phyloP scores from a whole-genome alignment of 768 basidiomycete species.

The Asterophora lycoperdoides region DNA sequence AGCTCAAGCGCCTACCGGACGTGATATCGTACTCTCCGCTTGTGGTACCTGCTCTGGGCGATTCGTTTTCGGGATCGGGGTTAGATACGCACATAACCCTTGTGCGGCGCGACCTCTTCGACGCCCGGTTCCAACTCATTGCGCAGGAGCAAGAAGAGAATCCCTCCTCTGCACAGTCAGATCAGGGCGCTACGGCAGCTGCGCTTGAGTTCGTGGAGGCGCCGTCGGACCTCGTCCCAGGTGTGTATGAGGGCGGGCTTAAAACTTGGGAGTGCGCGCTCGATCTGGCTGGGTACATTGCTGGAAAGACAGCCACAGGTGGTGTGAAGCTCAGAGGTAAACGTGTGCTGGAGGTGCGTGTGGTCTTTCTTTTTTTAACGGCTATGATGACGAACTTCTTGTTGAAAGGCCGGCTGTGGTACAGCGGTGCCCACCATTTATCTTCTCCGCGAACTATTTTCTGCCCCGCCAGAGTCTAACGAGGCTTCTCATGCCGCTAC shows the following conservation, averaged over 20 bases:
- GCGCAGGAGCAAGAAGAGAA: conserved; percentile 38
- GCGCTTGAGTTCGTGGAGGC: conserved; percentile 68
- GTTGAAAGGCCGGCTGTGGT: conserved; percentile 83
- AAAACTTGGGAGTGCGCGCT: conserved; percentile 98
- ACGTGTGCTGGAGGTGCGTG: conserved; percentile 66
- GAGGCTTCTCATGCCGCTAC: background rate
- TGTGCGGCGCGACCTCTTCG: conserved; percentile 84
- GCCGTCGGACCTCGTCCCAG: conserved; percentile 86
- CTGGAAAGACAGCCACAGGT: conserved; percentile 24
- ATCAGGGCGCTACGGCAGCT: background rate
- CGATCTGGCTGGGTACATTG: conserved; percentile 73
- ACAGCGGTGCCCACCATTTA: conserved; percentile 83
- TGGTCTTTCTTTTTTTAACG: no score
- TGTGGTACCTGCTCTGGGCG: conserved; percentile 36
- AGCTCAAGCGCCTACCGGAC: conserved; percentile 69
- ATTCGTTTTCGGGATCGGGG: background rate
- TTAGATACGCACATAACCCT: conserved; percentile 33
- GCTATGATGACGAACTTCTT: background rate
- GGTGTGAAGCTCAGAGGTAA: conserved; percentile 36
- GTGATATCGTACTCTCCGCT: conserved; percentile 80
- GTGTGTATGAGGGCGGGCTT: conserved; percentile 92
- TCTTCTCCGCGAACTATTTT: conserved; percentile 61
- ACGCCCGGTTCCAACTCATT: conserved; percentile 93
- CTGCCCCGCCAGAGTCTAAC: conserved; percentile 11
- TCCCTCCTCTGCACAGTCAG: background rate